phyloP scores from a whole-genome alignment of 176 grass and related monocot genomes.

The barley (Hordeum vulgare) region MorexV3_pseudomolecules_assembly NC_058518.1:218128133-218128632 shows the following conservation, averaged over 20 bases:
- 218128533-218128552: neutral
- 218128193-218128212: neutral
- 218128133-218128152: conserved; percentile 38
- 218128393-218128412: neutral
- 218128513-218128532: neutral
- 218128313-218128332: neutral
- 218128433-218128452: neutral
- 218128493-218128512: neutral
- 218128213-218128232: neutral
- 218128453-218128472: neutral
- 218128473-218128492: neutral
- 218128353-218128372: neutral
- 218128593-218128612: neutral
- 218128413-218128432: neutral
- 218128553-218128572: neutral
- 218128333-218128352: neutral
- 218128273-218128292: neutral
- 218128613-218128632: neutral
- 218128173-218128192: conserved; percentile 71
- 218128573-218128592: neutral
- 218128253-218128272: neutral
- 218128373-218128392: neutral
- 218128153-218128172: conserved; percentile 66
- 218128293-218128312: neutral
- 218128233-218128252: neutral